Percentiles rank a stretch among this genome's conserved stretches.
These are phyloP conservation scores for Stephanocyclus meneghinianus DNA, from an alignment of 352 stramenopile genomes.

Conservation along the genomic window DNA sequence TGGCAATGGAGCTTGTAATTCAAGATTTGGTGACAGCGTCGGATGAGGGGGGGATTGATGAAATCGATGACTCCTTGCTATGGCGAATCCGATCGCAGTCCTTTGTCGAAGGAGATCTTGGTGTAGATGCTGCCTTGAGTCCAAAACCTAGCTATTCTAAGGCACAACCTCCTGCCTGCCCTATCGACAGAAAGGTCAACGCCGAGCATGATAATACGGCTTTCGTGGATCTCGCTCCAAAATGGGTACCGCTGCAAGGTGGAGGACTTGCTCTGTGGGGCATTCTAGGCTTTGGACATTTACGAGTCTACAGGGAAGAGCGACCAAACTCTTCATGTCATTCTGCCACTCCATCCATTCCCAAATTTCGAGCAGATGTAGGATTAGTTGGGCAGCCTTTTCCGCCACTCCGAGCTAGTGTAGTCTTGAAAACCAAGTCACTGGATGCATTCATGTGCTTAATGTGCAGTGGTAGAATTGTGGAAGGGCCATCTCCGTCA, in stretches of 20 bases:
- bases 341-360: conserved; percentile 26
- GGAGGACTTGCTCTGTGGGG: conserved; percentile 52
- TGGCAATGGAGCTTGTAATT: conserved; percentile 55
- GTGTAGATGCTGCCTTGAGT: not conserved
- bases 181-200: conserved; percentile 9
- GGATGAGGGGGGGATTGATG: conserved; percentile 7
- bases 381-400: conserved; percentile 51
- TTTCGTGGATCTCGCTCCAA: conserved; percentile 30
- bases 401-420: conserved; percentile 60
- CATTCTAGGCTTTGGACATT: conserved; percentile 47
- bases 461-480: conserved; percentile 65
- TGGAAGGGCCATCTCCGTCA: conserved; percentile 3
- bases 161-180: conserved; percentile 4
- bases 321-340: conserved; percentile 15
- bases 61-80: conserved; percentile 8
- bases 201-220: conserved; percentile 11
- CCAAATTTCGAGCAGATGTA: conserved; percentile 32
- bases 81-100: conserved; percentile 5
- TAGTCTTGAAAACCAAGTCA: conserved; percentile 65
- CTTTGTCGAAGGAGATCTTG: not conserved
- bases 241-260: conserved; percentile 68
- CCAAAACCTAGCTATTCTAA: conserved; percentile 6
- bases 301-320: conserved; percentile 75
- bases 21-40: conserved; percentile 26
- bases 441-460: conserved; percentile 80